Evolutionary conservation across 768 basidiomycete species (phyloP), one percentile per base, ranked within the genome.

Genomic region (Leccinum incarnatum): DNA sequence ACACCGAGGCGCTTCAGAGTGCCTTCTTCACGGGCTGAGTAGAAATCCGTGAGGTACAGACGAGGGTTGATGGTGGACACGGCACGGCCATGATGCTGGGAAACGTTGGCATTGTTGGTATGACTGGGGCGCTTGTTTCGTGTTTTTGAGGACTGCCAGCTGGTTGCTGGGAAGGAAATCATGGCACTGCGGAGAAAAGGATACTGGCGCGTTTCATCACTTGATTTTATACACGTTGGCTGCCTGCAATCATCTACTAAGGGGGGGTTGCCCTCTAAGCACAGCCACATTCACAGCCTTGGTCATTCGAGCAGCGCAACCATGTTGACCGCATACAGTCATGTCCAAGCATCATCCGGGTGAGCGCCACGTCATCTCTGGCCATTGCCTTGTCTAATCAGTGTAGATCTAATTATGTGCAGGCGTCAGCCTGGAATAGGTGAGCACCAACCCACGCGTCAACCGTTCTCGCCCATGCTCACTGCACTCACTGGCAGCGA

Each of bases 381-480:
- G 40, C 1, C 7, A 9, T 21, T 11, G 12, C 12, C 10, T 10
- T 10, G 1, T 61, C 55, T 62, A 40, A 61, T n/a, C 47, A 8
- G 25, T 51, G 0, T 54, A 95, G 96, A 99, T 86, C 76, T 99
- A 49, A 95, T 99, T 65, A 96, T 98, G 94, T 99, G 96, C 77
- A 83, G 96, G 74, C 88, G 94, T 58, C 95, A 98, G 75, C 90
- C 97, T 66, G 97, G 97, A 63, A 98, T 98, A 57, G 95, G 95
- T 93, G 65, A 64, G 86, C 32, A 32, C 32, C 0, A 14, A 34
- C 10, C 30, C 6, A 32, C 19, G 17, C 45, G 4, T 49, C 3
- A 14, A 46, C 14, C n/a, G 36, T 15, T 29, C 23, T 54, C 27
- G 19, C 56, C 47, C 34, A 54, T 59, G 30, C 48, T 56, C 32